A percentile compares a stretch with the other conserved stretches of the same genome.
phyloP scores from a whole-genome alignment of 352 stramenopile species.

The Phytopythium mirpurense region DNA sequence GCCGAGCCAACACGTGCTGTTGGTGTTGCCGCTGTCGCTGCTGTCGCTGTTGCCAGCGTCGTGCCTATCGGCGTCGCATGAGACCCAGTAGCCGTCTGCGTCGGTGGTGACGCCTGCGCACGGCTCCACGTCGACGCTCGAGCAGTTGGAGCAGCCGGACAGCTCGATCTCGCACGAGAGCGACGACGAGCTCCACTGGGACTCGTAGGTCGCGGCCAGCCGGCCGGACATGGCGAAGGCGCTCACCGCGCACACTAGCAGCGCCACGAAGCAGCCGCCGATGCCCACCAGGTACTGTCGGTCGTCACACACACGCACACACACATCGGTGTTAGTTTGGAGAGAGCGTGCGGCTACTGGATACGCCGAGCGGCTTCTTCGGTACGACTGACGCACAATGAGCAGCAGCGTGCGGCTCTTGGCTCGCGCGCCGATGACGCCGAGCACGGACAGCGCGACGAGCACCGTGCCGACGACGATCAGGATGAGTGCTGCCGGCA shows the following conservation, averaged over 20 bases:
- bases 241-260: conserved; percentile 54
- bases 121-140: conserved; percentile 19
- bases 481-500: conserved; percentile 49
- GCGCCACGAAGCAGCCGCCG: conserved; percentile 41
- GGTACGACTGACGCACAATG: conserved; percentile 39
- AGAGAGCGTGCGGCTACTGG: background rate
- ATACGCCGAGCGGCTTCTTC: too few species aligned
- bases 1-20: conserved; percentile 27
- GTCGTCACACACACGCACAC: conserved; percentile 2
- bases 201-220: conserved; percentile 46
- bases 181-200: conserved; percentile 25
- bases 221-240: conserved; percentile 67
- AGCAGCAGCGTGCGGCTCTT: conserved; percentile 77
- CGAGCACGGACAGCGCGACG: conserved; percentile 56
- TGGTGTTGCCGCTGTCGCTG: conserved; percentile 1
- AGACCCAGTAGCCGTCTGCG: conserved; percentile 31
- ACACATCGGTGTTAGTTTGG: conserved; percentile 4
- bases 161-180: conserved; percentile 71
- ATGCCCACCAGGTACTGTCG: conserved; percentile 73
- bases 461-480: conserved; percentile 66
- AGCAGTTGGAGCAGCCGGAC: conserved; percentile 75
- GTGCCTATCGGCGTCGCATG: conserved; percentile 21
- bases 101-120: conserved; percentile 29
- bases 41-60: background rate
- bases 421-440: conserved; percentile 55